Percentiles rank a stretch among this genome's conserved stretches.
Conservation (phyloP, 2,329 filamentous ascomycete species). For the Sporothrix pseudoabietina region DNA sequence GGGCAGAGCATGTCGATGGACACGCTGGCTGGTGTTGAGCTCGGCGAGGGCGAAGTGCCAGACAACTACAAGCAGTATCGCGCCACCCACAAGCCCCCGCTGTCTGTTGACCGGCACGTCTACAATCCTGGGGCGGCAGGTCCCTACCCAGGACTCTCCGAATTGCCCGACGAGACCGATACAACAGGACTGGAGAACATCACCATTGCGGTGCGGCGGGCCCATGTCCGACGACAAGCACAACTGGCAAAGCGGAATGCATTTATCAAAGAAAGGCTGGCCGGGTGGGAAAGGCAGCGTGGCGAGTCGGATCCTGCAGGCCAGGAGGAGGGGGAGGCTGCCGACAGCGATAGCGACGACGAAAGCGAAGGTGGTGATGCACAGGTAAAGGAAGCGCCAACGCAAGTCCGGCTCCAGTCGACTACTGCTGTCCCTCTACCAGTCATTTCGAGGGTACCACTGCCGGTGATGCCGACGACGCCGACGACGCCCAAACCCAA, state of each 20-base stretch:
- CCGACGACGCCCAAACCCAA: neutral
- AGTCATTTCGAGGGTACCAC: neutral
- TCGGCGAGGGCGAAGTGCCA: neutral
- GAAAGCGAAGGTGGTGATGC: neutral
- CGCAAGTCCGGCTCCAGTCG: too few relatives aligned
- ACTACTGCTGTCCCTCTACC: neutral
- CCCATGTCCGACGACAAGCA: neutral
- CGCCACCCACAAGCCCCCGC: neutral
- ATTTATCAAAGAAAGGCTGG: neutral
- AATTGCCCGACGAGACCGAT: neutral
- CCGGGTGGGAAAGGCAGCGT: neutral
- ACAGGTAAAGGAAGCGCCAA: neutral
- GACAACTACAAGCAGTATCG: neutral
- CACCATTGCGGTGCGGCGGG: neutral
- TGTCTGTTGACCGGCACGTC: neutral
- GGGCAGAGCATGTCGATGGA: conserved; percentile 68
- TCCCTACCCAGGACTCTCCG: neutral
- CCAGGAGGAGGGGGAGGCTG: neutral
- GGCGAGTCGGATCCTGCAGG: neutral
- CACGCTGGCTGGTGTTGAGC: conserved; percentile 46
- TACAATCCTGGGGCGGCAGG: neutral
- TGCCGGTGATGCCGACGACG: neutral
- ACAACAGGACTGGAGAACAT: neutral
- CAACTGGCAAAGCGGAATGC: conserved; percentile 1
- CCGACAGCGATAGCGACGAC: neutral